Evolutionary conservation across 2,329 filamentous ascomycete genomes (phyloP).

Genomic region (Phialocephala sp.): DNA sequence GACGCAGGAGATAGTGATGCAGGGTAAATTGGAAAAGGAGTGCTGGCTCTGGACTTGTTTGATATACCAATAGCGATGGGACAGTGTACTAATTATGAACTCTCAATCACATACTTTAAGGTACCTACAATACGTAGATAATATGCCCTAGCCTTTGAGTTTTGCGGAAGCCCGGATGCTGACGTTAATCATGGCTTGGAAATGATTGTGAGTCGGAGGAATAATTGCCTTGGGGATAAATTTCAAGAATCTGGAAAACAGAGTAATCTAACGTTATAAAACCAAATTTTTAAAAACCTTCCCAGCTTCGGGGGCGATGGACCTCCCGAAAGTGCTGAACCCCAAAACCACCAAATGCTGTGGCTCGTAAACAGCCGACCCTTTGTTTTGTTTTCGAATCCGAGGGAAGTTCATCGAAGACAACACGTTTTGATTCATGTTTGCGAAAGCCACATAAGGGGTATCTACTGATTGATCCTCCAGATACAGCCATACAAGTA

Average conservation of each 20-base stretch:
- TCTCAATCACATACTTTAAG: conserved; percentile 2
- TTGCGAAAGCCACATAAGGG: not conserved
- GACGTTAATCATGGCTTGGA: too few relatives aligned
- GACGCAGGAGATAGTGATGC: conserved; percentile 52
- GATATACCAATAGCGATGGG: conserved; percentile 36
- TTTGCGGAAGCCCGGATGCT: too few relatives aligned
- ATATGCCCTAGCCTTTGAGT: too few relatives aligned
- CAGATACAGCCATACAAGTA: conserved; percentile 1
- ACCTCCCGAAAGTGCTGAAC: not conserved
- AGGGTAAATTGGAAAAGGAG: conserved; percentile 8
- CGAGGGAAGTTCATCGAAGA: not conserved
- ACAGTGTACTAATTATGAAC: conserved; percentile 17
- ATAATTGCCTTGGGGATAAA: not conserved
- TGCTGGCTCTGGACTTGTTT: conserved; percentile 22
- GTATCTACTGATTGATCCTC: not conserved
- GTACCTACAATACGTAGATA: not conserved
- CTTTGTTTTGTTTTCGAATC: not conserved
- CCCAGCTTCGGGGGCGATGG: not conserved
- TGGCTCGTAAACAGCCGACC: not conserved
- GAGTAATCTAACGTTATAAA: not conserved
- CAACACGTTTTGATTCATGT: conserved; percentile 4
- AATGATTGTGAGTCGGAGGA: too few relatives aligned
- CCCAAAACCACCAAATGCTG: not conserved
- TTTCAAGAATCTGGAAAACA: not conserved
- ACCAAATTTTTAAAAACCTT: not conserved